These are phyloP conservation scores for Phytomonas serpens DNA, from an alignment of 208 protist species.

Conservation along the genomic window DNA sequence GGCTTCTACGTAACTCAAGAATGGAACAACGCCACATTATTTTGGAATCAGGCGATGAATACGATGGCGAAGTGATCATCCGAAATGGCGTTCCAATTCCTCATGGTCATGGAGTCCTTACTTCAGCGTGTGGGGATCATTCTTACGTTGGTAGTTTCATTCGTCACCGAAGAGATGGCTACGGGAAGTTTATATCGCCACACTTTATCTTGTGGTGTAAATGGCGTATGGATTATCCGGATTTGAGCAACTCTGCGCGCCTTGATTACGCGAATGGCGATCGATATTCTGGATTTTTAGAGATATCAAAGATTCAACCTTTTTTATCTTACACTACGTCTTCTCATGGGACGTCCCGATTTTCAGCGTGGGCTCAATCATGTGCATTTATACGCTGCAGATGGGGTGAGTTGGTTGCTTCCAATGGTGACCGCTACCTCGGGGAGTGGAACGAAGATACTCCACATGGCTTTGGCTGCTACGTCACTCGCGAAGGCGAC, in stretches of 20 bases:
- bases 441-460: slow-evolving; percentile 68
- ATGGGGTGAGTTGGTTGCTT: slow-evolving; percentile 59
- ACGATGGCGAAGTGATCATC: slow-evolving; percentile 35
- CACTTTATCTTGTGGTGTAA: slow-evolving; percentile 50
- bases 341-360: slow-evolving; percentile 27
- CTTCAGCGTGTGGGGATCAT: slow-evolving; percentile 29
- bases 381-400: slow-evolving; percentile 24
- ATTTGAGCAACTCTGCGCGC: slow-evolving; percentile 32
- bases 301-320: slow-evolving; percentile 14
- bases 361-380: slow-evolving; percentile 47
- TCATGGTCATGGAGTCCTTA: slow-evolving; percentile 55
- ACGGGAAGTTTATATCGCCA: slow-evolving; percentile 47
- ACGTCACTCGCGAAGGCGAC: slow-evolving; percentile 39
- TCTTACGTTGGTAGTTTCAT: slow-evolving; percentile 65
- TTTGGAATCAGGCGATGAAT: slow-evolving; percentile 54
- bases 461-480: slow-evolving; percentile 68
- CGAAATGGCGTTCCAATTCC: slow-evolving; percentile 30
- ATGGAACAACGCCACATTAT: slow-evolving; percentile 11
- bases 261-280: slow-evolving; percentile 52
- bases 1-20: neutral
- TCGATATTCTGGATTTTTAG: slow-evolving; percentile 53
- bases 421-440: slow-evolving; percentile 60
- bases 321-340: neutral
- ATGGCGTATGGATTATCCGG: slow-evolving; percentile 69
- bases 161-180: slow-evolving; percentile 57